Evolutionary conservation across 257 asterid genomes (phyloP).

Genomic region (Paulownia fortunei): DNA sequence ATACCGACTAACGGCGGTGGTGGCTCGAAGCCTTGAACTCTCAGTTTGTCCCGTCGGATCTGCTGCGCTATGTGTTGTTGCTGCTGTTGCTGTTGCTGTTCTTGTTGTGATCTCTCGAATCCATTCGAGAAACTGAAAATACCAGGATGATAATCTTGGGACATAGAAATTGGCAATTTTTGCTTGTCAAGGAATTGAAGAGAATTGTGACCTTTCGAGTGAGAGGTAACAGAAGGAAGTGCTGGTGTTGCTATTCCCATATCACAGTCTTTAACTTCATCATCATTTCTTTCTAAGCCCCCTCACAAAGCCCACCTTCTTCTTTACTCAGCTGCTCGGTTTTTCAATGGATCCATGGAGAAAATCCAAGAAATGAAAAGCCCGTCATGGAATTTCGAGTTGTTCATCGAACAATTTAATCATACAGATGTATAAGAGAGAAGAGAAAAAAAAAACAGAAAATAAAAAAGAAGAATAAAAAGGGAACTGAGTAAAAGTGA

Average conservation of each 20-base stretch:
- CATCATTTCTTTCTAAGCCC: slow-evolving; percentile 36
- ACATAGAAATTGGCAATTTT: slow-evolving; percentile 58
- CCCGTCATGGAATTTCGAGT: neutral
- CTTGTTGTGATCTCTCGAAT: slow-evolving; percentile 82
- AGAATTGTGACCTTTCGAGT: slow-evolving; percentile 43
- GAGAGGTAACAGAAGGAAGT: slow-evolving; percentile 42
- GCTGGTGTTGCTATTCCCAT: slow-evolving; percentile 65
- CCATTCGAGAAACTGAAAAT: slow-evolving; percentile 84
- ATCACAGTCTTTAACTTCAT: slow-evolving; percentile 45
- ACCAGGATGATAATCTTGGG: slow-evolving; percentile 88
- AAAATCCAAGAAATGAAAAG: slow-evolving; percentile 28
- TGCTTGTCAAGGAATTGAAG: slow-evolving; percentile 34
- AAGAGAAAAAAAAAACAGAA: neutral
- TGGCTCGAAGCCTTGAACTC: slow-evolving; percentile 75
- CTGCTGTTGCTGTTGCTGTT: slow-evolving; percentile 58
- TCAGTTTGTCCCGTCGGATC: slow-evolving; percentile 86
- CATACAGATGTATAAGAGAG: neutral
- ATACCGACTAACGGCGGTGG: slow-evolving; percentile 56
- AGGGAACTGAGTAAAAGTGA: slow-evolving; percentile 52
- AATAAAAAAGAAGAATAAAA: slow-evolving; percentile 37
- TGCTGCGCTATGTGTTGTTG: slow-evolving; percentile 79
- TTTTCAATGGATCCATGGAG: slow-evolving; percentile 27
- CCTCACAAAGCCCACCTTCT: neutral
- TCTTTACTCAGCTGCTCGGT: slow-evolving; percentile 22
- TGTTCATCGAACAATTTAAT: neutral